Conservation (phyloP, 1,284 basidiomycete species). For the Entoloma clypeatum region DNA sequence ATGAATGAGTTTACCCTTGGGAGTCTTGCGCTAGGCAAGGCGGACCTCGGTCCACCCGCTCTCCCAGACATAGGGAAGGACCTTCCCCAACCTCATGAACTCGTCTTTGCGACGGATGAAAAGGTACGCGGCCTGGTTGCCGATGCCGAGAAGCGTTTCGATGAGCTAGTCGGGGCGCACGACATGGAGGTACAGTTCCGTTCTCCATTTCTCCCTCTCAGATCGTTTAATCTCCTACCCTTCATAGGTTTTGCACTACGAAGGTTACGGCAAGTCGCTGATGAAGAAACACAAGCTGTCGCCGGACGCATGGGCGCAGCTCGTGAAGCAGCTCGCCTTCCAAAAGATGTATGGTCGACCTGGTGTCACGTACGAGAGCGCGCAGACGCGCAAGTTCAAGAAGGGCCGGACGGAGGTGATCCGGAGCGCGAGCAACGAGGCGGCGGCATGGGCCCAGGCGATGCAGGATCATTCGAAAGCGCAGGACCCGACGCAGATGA, state of each 20-base stretch:
- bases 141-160: constrained; percentile 65
- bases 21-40: constrained; percentile 73
- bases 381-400: constrained; percentile 93
- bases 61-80: constrained; percentile 38
- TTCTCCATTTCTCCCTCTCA: neutral
- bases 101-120: constrained; percentile 70
- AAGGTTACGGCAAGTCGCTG: constrained; percentile 85
- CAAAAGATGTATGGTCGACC: constrained; percentile 81
- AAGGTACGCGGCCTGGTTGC: constrained; percentile 53
- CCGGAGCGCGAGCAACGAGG: constrained; percentile 80
- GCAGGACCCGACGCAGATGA: constrained; percentile 44
- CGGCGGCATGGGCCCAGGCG: constrained; percentile 81
- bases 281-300: constrained; percentile 90
- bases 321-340: constrained; percentile 95
- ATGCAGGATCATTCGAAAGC: constrained; percentile 60
- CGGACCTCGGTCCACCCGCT: constrained; percentile 60
- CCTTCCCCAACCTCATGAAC: constrained; percentile 61
- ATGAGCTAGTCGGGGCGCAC: constrained; percentile 74
- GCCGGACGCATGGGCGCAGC: constrained; percentile 94
- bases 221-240: constrained; percentile 4
- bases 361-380: constrained; percentile 89
- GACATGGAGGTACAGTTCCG: constrained; percentile 65
- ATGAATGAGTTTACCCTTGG: constrained; percentile 94
- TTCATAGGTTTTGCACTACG: constrained; percentile 75
- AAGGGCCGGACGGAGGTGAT: constrained; percentile 95